Conservation (phyloP, 306 rosid genomes). For the Canavalia ensiformis region DNA sequence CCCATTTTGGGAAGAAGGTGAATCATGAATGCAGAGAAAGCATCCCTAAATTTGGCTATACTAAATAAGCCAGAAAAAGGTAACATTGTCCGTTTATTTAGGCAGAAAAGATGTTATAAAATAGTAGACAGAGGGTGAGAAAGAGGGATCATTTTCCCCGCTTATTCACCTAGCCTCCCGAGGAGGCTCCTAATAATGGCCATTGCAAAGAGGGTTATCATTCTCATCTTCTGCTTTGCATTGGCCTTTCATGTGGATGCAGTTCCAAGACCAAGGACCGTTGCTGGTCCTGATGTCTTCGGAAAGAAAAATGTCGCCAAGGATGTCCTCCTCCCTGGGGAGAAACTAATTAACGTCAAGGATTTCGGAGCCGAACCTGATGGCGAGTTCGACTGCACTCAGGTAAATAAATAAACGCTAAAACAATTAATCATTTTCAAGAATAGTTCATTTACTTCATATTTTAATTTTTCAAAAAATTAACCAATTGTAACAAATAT, state of each 20-base stretch:
- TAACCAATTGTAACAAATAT: too few species aligned
- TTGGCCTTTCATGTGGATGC: conserved; percentile 35
- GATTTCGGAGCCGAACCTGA: conserved; percentile 64
- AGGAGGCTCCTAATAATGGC: conserved; percentile 66
- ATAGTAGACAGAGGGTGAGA: conserved; percentile 6
- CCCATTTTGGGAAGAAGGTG: conserved; percentile 19
- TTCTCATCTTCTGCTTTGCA: conserved; percentile 47
- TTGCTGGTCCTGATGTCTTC: conserved; percentile 49
- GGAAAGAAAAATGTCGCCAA: conserved; percentile 6
- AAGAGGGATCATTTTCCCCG: conserved; percentile 43
- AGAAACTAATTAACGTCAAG: conserved; percentile 54
- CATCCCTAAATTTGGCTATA: conserved; percentile 42
- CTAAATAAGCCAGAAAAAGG: conserved; percentile 28
- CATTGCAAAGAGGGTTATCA: conserved; percentile 40
- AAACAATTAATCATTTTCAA: too few species aligned
- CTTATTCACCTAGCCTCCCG: conserved; percentile 41
- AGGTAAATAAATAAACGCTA: conserved; percentile 49
- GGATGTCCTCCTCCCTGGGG: conserved; percentile 52
- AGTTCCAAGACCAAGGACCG: not conserved
- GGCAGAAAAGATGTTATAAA: conserved; percentile 46
- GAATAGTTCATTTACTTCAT: too few species aligned
- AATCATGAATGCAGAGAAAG: not conserved
- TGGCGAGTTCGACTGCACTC: conserved; percentile 59
- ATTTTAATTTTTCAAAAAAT: too few species aligned
- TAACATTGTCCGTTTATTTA: conserved; percentile 44